Base-by-base conservation (phyloP, 2,329 filamentous ascomycete genomes). In the Ophiostoma novo-ulmi region DNA sequence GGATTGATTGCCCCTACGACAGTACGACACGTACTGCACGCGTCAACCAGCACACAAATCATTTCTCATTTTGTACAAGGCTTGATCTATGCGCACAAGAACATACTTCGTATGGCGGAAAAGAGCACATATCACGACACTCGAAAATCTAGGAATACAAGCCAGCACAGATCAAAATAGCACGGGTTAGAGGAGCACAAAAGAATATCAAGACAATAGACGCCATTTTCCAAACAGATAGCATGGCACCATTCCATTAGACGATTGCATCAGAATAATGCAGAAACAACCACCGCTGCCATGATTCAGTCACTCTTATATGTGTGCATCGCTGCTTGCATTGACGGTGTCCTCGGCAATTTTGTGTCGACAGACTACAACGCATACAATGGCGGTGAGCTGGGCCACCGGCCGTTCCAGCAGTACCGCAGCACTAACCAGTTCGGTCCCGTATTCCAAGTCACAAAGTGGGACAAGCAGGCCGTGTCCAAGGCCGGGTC, bases 31-130 rank as follows among this genome's bases (percentile, higher is more conserved):
- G 63, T 66, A 66, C 63, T 66, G 63, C 63, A 66, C 63, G 20
- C 63, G 63, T 66, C 63, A 66, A 38, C 35, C 26, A 39, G 63
- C 63, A 41, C 52, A 58, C 52, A 58, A 26, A 58, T 58, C 52
- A 31, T 22, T 31, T 58, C 52, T 17, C 52, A 22, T 58, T 58
- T 26, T 58, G n/a, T 26, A 3, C 7, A 58, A 26, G 52, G 52
- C 44, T 48, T 5, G 20, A 17, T 8, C 44, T 65, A 38, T 39
- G 8, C 31, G 78, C 78, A 26, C 55, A 63, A 35, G 22, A 11
- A 63, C 7, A 6, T 17, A 48, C 41, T 6, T 14, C 6, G 41
- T 17, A 48, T 48, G 55, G 22, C 3, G 13, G 22, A 61, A 17
- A 14, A 14, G 26, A 31, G 55, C 26, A 61, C 10, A 61, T 17